Base-by-base conservation (phyloP, 371 early-diverging fungal species). In the Choanephora cucurbitarum region DNA sequence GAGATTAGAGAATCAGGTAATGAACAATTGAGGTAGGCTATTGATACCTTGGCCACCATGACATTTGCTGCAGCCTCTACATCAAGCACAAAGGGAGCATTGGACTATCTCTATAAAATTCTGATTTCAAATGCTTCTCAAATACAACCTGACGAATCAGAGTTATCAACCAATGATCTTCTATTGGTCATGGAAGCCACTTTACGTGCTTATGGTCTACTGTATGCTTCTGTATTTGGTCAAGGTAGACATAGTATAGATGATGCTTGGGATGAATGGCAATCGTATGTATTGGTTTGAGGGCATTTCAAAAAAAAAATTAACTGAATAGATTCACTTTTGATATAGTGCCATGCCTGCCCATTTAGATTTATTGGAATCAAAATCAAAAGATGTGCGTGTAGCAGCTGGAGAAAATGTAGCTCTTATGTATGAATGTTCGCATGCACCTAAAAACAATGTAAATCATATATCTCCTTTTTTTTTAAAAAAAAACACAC, bases 361-460 rank as follows among this genome's bases (percentile, higher is more conserved):
- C 2, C 83, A 81, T 55, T 56, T 73, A 19, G 70, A 69, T n/a
- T 65, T 81, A 24, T 73, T 90, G 17, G 80, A 80, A 8, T 79
- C 81, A 19, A 62, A 79, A 4, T 57, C 72, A 11, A 79, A 87
- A 22, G 85, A 83, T 10, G 81, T 85, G 7, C 81, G 91, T 6
- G 79, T 89, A 2, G 84, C 87, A 11, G 79, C 85, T 3, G 90
- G 88, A 21, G 86, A 89, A 74, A 84, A 88, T 64, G 80, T 88
- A 64, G 91, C 89, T 0, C 64, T 89, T 39, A 75, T 88, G 74
- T 78, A 87, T 48, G 84, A 83, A 58, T 73, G 64, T 47, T 49
- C 61, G 1, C 39, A 65, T 42, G 43, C 28, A 13, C 13, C 51
- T 52, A 22, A 41, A 51, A 18, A 10, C 17, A 50, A 49, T 37